Conservation (phyloP, 164 flowering plant genomes). For the Amborella trichopoda region DNA sequence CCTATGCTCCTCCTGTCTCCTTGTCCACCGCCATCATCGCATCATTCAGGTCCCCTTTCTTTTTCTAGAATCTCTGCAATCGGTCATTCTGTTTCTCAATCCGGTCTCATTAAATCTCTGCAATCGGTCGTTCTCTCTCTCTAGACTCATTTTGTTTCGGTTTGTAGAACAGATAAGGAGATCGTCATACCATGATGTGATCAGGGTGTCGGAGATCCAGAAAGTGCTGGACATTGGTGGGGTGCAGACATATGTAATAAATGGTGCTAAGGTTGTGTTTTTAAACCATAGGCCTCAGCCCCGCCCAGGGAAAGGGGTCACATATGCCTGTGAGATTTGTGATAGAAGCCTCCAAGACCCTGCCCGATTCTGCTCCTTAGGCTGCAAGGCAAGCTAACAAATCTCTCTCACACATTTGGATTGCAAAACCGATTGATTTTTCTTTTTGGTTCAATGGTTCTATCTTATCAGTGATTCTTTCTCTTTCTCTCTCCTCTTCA, state of each 20-base stretch:
- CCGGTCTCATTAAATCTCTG: no score
- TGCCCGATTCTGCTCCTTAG: slow-evolving; percentile 40
- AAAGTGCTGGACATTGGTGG: slow-evolving; percentile 35
- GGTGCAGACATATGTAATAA: slow-evolving; percentile 43
- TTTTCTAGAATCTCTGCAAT: no score
- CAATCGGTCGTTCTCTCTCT: not conserved
- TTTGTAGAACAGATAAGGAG: slow-evolving; percentile 29
- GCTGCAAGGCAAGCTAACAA: slow-evolving; percentile 52
- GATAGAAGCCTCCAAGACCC: slow-evolving; percentile 39
- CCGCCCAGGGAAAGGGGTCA: slow-evolving; percentile 40
- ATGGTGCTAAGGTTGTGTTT: slow-evolving; percentile 43
- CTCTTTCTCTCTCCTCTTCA: no score
- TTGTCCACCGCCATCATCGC: slow-evolving; percentile 25
- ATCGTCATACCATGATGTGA: slow-evolving; percentile 50
- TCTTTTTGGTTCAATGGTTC: no score
- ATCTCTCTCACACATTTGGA: no score
- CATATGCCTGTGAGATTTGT: slow-evolving; percentile 34
- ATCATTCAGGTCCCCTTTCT: slow-evolving; percentile 28
- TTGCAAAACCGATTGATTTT: no score
- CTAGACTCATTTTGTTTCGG: not conserved
- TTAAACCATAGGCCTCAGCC: slow-evolving; percentile 51
- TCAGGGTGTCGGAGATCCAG: slow-evolving; percentile 43
- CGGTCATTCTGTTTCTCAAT: no score
- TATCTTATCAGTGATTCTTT: no score
- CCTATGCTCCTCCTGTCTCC: slow-evolving; percentile 35